Base-by-base conservation (phyloP, 1,284 basidiomycete genomes). In the Cutaneotrichosporon spelunceum region DNA sequence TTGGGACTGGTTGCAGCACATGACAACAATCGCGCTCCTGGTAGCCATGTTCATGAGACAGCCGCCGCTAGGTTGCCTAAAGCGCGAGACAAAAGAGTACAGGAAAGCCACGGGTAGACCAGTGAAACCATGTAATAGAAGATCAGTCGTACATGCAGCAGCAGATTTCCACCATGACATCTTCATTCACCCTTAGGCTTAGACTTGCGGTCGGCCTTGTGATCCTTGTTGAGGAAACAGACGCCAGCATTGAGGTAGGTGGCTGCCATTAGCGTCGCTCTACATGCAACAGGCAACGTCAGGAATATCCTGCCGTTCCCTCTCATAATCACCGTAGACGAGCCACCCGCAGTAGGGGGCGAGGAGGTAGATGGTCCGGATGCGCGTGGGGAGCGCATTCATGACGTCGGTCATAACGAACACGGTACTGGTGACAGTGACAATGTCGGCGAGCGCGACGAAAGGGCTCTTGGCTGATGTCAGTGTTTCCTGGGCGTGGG, bases 211-310 rank as follows among this genome's bases (percentile, higher is more conserved):
- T 42, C 39, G 39, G 2, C 39, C 39, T 42, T n/a, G 19, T 16
- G n/a, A 7, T 42, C n/a, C 59, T 48, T 56, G 62, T 63, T 63
- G 33, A 39, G 49, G 55, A 54, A 75, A 29, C 76, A 66, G 52
- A 70, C 74, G 6, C 85, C 85, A 23, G 80, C 86, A 74, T 88
- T 89, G 58, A 90, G 81, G 78, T 89, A 90, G 7, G 87, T 86
- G 62, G 77, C 56, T 57, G 30, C 23, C 24, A 24, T 57, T 47
- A 57, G 56, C 11, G n/a, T n/a, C n/a, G n/a, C n/a, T n/a, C 30
- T 33, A 9, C 30, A 30, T 10, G 10, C 5, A 30, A 30, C 30
- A 30, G 30, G 10, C 30, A 33, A 33, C 8, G 13, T 1, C 30
- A 11, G 30, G 4, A 7, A 33, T 33, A 33, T 7, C 30, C 8